These are phyloP conservation scores for Kazachstania sp. DNA, from an alignment of 1,139 yeast species.

Conservation along the genomic window DNA sequence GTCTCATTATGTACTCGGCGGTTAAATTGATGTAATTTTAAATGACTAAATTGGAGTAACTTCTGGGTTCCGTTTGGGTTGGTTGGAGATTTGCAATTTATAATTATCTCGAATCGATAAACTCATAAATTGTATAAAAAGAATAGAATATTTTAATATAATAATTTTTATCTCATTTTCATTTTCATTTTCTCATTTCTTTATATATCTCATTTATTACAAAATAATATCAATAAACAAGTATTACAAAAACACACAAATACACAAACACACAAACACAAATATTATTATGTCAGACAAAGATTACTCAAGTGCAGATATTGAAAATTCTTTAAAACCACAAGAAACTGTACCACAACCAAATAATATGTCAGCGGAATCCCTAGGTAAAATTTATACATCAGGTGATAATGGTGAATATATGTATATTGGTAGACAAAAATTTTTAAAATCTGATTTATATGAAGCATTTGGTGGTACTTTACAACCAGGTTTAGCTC, in stretches of 20 bases:
- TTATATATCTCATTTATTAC: too few relatives aligned
- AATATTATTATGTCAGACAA: slow-evolving; percentile 12
- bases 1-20: too few relatives aligned
- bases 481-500: slow-evolving; percentile 42
- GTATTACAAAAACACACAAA: neutral
- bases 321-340: slow-evolving; percentile 8
- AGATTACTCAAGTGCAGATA: slow-evolving; percentile 11
- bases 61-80: too few relatives aligned
- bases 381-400: slow-evolving; percentile 24
- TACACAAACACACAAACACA: neutral
- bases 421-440: slow-evolving; percentile 53
- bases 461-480: slow-evolving; percentile 52
- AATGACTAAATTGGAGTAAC: too few relatives aligned
- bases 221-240: neutral
- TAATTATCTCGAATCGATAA: too few relatives aligned
- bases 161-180: too few relatives aligned
- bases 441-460: slow-evolving; percentile 45
- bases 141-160: too few relatives aligned
- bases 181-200: too few relatives aligned
- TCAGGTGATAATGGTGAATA: slow-evolving; percentile 40
- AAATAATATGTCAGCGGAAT: slow-evolving; percentile 10
- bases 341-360: slow-evolving; percentile 3
- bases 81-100: too few relatives aligned
- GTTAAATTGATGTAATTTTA: too few relatives aligned
- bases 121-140: too few relatives aligned